phyloP scores from a whole-genome alignment of 495 filamentous ascomycete species.

The Neurospora sp. region DNA sequence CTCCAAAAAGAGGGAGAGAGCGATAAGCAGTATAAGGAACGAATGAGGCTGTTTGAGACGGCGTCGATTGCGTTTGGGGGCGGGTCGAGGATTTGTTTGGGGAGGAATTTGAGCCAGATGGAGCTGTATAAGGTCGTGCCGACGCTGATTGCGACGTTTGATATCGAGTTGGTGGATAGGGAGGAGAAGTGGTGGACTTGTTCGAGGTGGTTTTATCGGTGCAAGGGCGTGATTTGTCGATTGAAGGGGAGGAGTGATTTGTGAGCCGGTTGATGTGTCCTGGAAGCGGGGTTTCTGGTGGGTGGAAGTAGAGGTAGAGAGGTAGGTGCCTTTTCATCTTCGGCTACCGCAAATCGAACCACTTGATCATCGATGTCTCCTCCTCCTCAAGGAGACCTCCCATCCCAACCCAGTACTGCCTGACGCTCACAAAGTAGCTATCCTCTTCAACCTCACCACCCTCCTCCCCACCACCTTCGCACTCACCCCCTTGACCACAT shows the following conservation, averaged over 20 bases:
- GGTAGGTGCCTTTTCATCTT: background rate
- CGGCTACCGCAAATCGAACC: background rate
- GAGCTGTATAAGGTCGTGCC: constrained; percentile 60
- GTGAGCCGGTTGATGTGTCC: background rate
- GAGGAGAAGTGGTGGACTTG: constrained; percentile 14
- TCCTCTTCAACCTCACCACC: background rate
- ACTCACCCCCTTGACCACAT: background rate
- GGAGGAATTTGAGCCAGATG: constrained; percentile 50
- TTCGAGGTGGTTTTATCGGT: constrained; percentile 14
- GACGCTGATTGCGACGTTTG: constrained; percentile 45
- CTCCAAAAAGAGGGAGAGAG: constrained; percentile 22
- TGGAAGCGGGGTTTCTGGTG: background rate
- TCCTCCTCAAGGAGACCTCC: background rate
- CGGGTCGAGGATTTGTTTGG: constrained; percentile 53
- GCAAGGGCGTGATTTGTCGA: constrained; percentile 6
- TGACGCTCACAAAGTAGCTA: background rate
- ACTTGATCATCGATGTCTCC: background rate
- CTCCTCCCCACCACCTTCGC: background rate
- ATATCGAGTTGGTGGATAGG: constrained; percentile 19
- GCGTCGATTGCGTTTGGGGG: constrained; percentile 45
- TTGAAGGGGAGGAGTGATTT: constrained; percentile 1
- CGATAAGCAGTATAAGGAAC: constrained; percentile 6
- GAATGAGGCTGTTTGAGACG: constrained; percentile 14
- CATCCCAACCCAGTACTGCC: background rate
- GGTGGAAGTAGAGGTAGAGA: background rate